Percentiles rank a stretch among this genome's conserved stretches.
Evolutionary conservation across 768 basidiomycete genomes (phyloP).

Genomic region (Daedaleopsis nitida): DNA sequence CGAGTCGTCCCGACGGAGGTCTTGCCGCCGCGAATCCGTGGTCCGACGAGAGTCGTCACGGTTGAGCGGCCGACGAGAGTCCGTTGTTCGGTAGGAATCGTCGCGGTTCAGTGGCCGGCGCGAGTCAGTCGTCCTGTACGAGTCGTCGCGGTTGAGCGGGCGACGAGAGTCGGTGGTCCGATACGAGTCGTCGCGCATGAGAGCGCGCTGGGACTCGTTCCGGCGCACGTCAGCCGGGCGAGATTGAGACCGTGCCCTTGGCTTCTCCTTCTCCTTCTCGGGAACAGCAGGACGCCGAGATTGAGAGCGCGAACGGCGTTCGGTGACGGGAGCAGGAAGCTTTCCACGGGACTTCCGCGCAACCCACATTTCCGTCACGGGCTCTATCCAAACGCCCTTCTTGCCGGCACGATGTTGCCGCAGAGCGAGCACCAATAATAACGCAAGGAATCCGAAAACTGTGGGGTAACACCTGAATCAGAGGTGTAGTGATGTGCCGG

Average conservation of each 20-base stretch:
- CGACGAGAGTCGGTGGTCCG: constrained; percentile 20
- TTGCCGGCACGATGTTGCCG: constrained; percentile 45
- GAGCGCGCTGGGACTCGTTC: constrained; percentile 24
- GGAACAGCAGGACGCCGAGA: constrained; percentile 28
- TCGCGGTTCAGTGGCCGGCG: constrained; percentile 5
- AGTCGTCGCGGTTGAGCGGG: constrained; percentile 21
- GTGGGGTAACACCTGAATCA: constrained; percentile 26
- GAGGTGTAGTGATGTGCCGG: constrained; percentile 4
- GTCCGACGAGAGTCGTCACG: constrained; percentile 15
- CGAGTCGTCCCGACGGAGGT: constrained; percentile 20
- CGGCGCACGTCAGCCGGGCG: constrained; percentile 20
- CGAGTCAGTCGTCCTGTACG: constrained; percentile 13
- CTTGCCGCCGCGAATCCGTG: constrained; percentile 4
- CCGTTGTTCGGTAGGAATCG: constrained; percentile 1
- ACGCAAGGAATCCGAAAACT: constrained; percentile 51
- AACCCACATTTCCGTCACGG: constrained; percentile 77
- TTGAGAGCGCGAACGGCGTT: constrained; percentile 28
- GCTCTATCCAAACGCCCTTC: constrained; percentile 64
- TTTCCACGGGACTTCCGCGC: constrained; percentile 35
- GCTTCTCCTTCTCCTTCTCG: constrained; percentile 21
- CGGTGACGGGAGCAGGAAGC: constrained; percentile 44
- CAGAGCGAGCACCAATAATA: constrained; percentile 46
- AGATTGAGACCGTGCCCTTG: constrained; percentile 12
- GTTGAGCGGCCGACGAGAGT: constrained; percentile 10
- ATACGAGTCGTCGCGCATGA: constrained; percentile 21